phyloP scores from a whole-genome alignment of 306 rosid species.

The Sesbania bispinosa region DNA sequence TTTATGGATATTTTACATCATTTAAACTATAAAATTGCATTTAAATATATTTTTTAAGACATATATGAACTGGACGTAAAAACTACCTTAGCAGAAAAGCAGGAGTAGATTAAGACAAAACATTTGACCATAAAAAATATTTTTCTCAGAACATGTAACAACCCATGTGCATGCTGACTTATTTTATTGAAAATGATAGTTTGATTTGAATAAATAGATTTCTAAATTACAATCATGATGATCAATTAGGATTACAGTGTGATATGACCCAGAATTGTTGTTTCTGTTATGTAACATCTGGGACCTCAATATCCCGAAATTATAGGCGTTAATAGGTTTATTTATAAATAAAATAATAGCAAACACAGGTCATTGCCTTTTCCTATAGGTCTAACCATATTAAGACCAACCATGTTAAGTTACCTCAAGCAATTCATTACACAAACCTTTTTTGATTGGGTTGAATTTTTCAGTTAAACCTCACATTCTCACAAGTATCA shows the following conservation, averaged over 20 bases:
- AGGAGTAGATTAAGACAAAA: not conserved
- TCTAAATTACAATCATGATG: not conserved
- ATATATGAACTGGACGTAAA: not conserved
- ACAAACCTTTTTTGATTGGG: not conserved
- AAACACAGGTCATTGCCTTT: not conserved
- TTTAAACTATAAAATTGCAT: not conserved
- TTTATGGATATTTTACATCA: not conserved
- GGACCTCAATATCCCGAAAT: constrained; percentile 17
- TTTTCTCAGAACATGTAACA: not conserved
- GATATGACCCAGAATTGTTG: not conserved
- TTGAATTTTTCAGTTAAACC: not conserved
- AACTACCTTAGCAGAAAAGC: not conserved
- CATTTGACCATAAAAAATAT: not conserved
- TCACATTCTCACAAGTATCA: not conserved
- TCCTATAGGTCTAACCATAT: not conserved
- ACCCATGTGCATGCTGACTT: constrained; percentile 27
- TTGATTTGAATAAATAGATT: not conserved
- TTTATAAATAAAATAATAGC: too few species aligned
- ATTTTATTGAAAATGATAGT: not conserved
- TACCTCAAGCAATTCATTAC: not conserved
- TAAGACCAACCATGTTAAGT: not conserved
- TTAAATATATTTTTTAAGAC: not conserved
- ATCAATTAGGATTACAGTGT: not conserved
- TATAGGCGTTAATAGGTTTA: not conserved
- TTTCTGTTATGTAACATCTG: not conserved